These are phyloP conservation scores for Entomophthora muscae DNA, from an alignment of 371 early-diverging fungal species.

Conservation along the genomic window DNA sequence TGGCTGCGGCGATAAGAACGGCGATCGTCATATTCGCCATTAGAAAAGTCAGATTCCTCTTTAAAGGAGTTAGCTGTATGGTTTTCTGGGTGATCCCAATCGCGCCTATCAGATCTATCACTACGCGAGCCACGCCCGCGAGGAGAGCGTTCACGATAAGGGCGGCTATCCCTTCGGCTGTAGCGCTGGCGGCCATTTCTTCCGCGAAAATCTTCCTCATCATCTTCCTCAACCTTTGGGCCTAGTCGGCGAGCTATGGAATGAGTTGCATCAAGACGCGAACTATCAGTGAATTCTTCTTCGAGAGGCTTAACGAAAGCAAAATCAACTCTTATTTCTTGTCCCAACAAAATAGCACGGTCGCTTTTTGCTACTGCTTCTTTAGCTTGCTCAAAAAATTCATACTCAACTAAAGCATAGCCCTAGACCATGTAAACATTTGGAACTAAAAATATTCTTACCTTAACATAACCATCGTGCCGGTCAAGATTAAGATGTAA, in stretches of 20 bases:
- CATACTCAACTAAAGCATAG: constrained; percentile 85
- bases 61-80: background rate
- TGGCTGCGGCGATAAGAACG: background rate
- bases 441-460: constrained; percentile 15
- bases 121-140: background rate
- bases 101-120: background rate
- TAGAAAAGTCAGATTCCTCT: background rate
- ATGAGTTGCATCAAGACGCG: background rate
- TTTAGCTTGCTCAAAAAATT: constrained; percentile 60
- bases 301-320: constrained; percentile 45
- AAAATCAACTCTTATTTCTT: constrained; percentile 55
- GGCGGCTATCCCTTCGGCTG: background rate
- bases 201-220: background rate
- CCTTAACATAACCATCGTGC: constrained; percentile 90
- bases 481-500: constrained; percentile 85
- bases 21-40: background rate
- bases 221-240: background rate
- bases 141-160: background rate
- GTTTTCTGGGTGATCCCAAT: background rate
- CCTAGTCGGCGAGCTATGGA: background rate
- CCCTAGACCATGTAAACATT: constrained; percentile 37
- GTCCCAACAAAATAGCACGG: constrained; percentile 48
- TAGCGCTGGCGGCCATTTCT: background rate
- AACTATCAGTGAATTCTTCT: background rate
- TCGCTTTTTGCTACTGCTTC: constrained; percentile 55